These are phyloP conservation scores for Emiliania huxleyi DNA, from an alignment of 78 protist genomes.

Conservation along the genomic window DNA sequence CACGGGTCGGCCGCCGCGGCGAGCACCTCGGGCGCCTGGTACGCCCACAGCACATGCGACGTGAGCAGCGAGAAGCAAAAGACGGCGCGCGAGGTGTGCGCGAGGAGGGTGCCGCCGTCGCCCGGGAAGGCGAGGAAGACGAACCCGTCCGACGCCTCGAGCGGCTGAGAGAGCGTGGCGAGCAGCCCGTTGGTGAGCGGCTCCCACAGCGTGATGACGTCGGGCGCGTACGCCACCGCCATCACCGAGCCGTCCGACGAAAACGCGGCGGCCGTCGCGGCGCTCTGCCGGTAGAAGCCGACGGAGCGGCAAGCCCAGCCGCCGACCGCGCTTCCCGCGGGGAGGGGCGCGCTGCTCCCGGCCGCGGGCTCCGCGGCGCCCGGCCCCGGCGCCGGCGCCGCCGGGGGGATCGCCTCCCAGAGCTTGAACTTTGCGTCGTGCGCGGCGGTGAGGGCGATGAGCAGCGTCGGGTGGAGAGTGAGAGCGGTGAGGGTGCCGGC, in stretches of 20 bases:
- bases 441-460: background rate
- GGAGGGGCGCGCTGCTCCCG: background rate
- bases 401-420: background rate
- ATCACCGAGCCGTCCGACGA: background rate
- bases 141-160: background rate
- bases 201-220: slow-evolving; percentile 3
- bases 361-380: background rate
- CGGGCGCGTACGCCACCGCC: background rate
- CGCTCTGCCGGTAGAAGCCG: slow-evolving; percentile 8
- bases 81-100: background rate
- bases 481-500: background rate
- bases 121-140: background rate
- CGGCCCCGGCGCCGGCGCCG: background rate
- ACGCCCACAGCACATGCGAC: background rate
- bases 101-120: slow-evolving; percentile 7
- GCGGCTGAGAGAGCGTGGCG: background rate
- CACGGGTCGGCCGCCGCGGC: background rate
- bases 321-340: background rate
- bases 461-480: background rate
- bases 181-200: background rate
- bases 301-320: slow-evolving; percentile 11
- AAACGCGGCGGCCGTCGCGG: background rate
- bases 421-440: slow-evolving; percentile 13
- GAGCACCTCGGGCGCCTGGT: background rate
- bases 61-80: background rate